phyloP scores from a whole-genome alignment of 257 asterid species.

The Solanum clarkiae region DNA sequence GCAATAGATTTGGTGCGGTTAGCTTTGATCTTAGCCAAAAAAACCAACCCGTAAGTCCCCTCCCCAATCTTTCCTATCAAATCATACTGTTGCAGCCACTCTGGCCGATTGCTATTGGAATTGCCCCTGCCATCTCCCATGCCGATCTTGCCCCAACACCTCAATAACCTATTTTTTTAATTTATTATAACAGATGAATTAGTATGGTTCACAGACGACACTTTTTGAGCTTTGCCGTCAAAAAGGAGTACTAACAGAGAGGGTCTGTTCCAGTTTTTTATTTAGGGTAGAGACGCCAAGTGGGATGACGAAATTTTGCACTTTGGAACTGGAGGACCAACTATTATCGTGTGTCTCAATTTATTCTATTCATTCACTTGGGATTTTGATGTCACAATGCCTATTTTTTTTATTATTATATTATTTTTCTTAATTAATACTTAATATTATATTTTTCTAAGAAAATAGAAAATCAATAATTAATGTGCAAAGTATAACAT shows the following conservation, averaged over 20 bases:
- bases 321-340: background rate
- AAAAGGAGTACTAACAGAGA: background rate
- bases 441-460: too few species aligned
- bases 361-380: too few species aligned
- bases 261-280: background rate
- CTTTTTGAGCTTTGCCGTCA: background rate
- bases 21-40: constrained; percentile 74
- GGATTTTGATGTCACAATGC: too few species aligned
- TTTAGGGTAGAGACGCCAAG: background rate
- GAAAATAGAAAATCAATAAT: too few species aligned
- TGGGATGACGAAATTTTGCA: background rate
- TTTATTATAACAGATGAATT: too few species aligned
- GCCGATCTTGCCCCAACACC: background rate
- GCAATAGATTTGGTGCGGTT: constrained; percentile 79
- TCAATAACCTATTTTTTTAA: background rate
- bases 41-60: constrained; percentile 95
- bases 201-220: background rate
- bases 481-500: too few species aligned
- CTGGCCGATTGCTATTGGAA: constrained; percentile 49
- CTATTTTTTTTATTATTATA: too few species aligned
- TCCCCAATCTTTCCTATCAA: constrained; percentile 94
- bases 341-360: background rate
- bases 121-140: constrained; percentile 11
- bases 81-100: constrained; percentile 94
- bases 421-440: too few species aligned